These are phyloP conservation scores for Geoglossum glabrum DNA, from an alignment of 495 filamentous ascomycete genomes.

Conservation along the genomic window DNA sequence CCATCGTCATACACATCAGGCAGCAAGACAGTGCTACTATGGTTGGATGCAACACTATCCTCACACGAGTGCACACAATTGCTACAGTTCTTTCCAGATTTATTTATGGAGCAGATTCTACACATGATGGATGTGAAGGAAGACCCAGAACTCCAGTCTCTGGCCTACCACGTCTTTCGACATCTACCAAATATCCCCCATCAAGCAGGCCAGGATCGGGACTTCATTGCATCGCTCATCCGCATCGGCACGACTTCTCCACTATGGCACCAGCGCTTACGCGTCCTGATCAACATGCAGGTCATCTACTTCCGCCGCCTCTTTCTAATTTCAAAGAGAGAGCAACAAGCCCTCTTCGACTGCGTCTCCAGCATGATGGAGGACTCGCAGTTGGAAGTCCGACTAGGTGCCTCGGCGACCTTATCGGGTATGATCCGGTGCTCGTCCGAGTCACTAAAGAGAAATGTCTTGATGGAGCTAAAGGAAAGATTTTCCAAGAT, in stretches of 20 bases:
- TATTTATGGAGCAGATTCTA: conserved; percentile 75
- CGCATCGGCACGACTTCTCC: conserved; percentile 67
- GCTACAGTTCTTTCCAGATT: conserved; percentile 71
- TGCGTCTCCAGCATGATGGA: conserved; percentile 87
- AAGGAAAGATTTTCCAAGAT: conserved; percentile 61
- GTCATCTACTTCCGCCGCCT: conserved; percentile 95
- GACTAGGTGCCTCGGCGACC: conserved; percentile 76
- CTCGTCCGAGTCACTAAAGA: conserved; percentile 65
- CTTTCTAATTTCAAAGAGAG: conserved; percentile 62
- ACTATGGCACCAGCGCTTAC: conserved; percentile 91
- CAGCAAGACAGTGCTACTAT: conserved; percentile 85
- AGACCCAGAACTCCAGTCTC: conserved; percentile 82
- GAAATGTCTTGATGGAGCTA: conserved; percentile 50
- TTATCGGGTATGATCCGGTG: conserved; percentile 96
- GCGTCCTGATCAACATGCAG: conserved; percentile 98
- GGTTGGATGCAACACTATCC: conserved; percentile 81
- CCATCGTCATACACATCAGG: conserved; percentile 89
- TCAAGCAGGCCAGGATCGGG: conserved; percentile 60
- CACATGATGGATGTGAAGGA: conserved; percentile 99
- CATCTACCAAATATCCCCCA: conserved; percentile 94
- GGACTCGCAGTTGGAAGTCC: conserved; percentile 83
- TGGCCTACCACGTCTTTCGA: conserved; percentile 93
- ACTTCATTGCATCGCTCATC: conserved; percentile 70
- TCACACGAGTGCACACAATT: conserved; percentile 86
- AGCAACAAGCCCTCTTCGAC: conserved; percentile 66